Percentiles rank a stretch among this genome's conserved stretches.
These are phyloP conservation scores for Apophysomyces sp. DNA, from an alignment of 371 early-diverging fungal genomes.

Conservation along the genomic window DNA sequence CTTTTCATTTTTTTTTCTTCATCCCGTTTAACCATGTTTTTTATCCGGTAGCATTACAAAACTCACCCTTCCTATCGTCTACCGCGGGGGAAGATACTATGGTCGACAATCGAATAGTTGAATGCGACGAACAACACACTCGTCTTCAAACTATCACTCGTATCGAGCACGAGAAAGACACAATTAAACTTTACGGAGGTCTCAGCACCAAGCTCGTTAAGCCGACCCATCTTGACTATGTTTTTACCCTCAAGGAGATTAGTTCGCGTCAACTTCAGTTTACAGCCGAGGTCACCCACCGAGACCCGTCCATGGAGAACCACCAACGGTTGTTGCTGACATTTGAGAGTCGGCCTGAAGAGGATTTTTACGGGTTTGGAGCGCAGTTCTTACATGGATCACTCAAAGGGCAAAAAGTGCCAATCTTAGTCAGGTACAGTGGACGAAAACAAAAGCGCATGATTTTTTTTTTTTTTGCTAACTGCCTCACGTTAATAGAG, in stretches of 20 bases:
- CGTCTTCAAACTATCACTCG: constrained; percentile 40
- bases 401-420: constrained; percentile 51
- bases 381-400: constrained; percentile 38
- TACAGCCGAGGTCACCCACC: constrained; percentile 17
- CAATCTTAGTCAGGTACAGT: constrained; percentile 27
- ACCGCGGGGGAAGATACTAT: constrained; percentile 32
- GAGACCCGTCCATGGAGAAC: constrained; percentile 28
- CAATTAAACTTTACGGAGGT: constrained; percentile 27
- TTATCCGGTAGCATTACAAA: constrained; percentile 30
- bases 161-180: constrained; percentile 20
- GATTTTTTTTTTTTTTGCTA: neutral
- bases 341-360: constrained; percentile 30
- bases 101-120: constrained; percentile 20
- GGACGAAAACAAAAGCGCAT: neutral
- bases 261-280: constrained; percentile 32
- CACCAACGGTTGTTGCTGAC: constrained; percentile 28
- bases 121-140: constrained; percentile 29
- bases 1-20: neutral
- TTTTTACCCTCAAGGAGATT: constrained; percentile 25
- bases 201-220: constrained; percentile 24
- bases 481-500: neutral
- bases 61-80: constrained; percentile 37
- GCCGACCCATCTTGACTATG: constrained; percentile 21
- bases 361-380: constrained; percentile 53
- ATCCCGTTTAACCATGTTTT: neutral